Conservation (phyloP, 2,329 filamentous ascomycete species). For the Trichoderma afroharzianum region DNA sequence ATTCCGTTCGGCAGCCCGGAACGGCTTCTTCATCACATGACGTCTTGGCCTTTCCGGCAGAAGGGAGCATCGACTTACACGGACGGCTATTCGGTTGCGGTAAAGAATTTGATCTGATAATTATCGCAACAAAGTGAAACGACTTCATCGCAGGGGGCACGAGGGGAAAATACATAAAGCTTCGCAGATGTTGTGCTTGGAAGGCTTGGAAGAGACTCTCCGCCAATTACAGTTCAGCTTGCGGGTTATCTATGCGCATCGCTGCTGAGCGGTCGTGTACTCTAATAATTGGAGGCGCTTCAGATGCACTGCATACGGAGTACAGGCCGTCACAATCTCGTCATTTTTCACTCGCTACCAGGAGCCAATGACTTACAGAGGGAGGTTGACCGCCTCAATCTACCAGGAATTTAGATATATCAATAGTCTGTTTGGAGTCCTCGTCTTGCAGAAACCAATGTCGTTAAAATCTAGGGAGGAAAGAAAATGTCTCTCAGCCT, state of each 20-base stretch:
- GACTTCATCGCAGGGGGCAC: background rate
- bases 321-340: background rate
- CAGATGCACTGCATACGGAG: background rate
- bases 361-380: background rate
- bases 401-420: background rate
- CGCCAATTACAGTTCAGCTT: background rate
- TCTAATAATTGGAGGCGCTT: background rate
- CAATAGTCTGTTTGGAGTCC: background rate
- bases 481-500: background rate
- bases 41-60: background rate
- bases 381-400: background rate
- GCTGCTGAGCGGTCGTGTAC: background rate
- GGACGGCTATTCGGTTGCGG: background rate
- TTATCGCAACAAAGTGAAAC: background rate
- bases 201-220: background rate
- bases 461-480: background rate
- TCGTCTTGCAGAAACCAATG: background rate
- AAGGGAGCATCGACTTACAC: slow-evolving; percentile 6
- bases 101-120: background rate
- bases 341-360: background rate
- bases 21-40: slow-evolving; percentile 10
- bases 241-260: background rate
- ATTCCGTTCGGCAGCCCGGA: background rate
- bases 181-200: background rate
- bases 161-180: background rate